Conservation (phyloP, 257 asterid genomes). For the Capsicum pubescens region DNA sequence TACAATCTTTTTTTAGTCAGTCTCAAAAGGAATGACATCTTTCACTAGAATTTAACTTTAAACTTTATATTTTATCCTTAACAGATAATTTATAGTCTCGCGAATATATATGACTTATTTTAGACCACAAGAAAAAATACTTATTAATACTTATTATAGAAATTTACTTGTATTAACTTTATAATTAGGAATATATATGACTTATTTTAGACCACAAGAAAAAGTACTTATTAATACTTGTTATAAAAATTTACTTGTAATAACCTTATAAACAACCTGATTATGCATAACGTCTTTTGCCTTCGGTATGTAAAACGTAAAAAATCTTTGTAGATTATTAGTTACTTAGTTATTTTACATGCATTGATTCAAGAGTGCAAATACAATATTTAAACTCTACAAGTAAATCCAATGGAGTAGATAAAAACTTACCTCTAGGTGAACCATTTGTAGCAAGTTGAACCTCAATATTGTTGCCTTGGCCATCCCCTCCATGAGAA, state of each 20-base stretch:
- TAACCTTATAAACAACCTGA: background rate
- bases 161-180: background rate
- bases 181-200: background rate
- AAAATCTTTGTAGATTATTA: no score
- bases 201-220: background rate
- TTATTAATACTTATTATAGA: no score
- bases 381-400: background rate
- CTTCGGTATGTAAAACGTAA: no score
- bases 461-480: background rate
- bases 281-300: no score
- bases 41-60: background rate
- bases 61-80: background rate
- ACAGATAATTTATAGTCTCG: background rate
- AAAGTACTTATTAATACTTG: background rate
- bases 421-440: background rate
- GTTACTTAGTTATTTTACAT: no score
- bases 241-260: no score
- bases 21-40: no score
- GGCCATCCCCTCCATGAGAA: background rate
- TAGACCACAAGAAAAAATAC: background rate
- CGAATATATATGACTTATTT: background rate
- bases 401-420: conserved; percentile 12
- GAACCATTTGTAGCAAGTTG: background rate
- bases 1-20: no score
- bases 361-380: no score